phyloP scores from a whole-genome alignment of 148 eudicot genomes.

The Amaranthus palmeri region DNA sequence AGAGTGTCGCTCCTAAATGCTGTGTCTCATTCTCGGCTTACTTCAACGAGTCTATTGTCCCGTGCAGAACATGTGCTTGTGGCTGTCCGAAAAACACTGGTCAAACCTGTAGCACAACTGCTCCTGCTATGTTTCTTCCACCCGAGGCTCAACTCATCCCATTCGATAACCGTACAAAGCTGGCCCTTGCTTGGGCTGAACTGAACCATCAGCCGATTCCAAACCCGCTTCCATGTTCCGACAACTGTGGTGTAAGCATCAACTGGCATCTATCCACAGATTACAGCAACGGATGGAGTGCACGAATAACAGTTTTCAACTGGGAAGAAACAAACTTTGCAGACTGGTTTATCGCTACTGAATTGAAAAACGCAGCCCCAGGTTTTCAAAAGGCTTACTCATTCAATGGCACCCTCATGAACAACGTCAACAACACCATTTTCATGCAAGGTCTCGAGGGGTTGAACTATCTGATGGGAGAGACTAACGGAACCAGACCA shows the following conservation, averaged over 20 bases:
- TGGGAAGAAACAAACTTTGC: constrained; percentile 52
- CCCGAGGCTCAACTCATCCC: constrained; percentile 83
- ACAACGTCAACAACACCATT: constrained; percentile 42
- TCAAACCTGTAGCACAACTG: constrained; percentile 45
- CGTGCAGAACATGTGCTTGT: constrained; percentile 63
- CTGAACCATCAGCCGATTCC: constrained; percentile 56
- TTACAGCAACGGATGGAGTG: constrained; percentile 59
- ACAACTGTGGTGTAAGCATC: constrained; percentile 85
- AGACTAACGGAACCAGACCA: constrained; percentile 41
- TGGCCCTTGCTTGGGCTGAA: constrained; percentile 67
- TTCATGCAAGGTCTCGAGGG: constrained; percentile 61
- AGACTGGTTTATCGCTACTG: constrained; percentile 65
- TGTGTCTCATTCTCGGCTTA: constrained; percentile 49
- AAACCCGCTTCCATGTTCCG: constrained; percentile 73
- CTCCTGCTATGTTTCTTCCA: constrained; percentile 82
- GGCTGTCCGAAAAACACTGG: constrained; percentile 41
- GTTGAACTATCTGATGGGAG: constrained; percentile 63
- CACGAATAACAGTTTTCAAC: constrained; percentile 59
- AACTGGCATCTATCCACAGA: constrained; percentile 74
- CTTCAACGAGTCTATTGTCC: constrained; percentile 44
- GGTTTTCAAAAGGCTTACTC: constrained; percentile 82
- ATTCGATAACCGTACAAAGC: constrained; percentile 64
- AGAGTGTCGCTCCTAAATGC: constrained; percentile 36
- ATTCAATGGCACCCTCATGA: constrained; percentile 49
- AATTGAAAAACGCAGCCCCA: constrained; percentile 43